Evolutionary conservation across 352 stramenopile genomes (phyloP), one percentile per base, ranked within the genome.

Genomic region (Phytophthora sp.): DNA sequence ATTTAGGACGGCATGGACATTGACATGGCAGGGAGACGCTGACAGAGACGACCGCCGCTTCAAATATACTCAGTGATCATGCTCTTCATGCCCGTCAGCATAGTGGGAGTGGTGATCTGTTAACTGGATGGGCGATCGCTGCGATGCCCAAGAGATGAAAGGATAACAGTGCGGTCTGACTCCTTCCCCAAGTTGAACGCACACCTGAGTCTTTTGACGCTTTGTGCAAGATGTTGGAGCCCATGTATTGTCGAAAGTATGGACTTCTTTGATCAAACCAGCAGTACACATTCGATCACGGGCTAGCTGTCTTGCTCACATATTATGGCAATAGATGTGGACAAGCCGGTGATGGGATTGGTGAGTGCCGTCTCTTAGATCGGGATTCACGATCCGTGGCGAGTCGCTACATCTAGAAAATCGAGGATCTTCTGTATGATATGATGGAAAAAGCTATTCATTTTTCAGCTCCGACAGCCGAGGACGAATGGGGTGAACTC

Each of bases 311-410:
- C 2, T n/a, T 65, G 5, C 18, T 65, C 4, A 57, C 57, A 12
- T 65, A 65, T 15, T 65, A 65, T 38, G 56, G 57, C 5, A 65
- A 65, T 35, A 46, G 46, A 8, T 57, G 45, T 30, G 57, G 57
- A 1, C 45, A 57, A 57, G 57, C 42, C 15, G 57, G 45, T 11
- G 57, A 65, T n/a, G 45, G 57, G 4, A 65, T 57, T 30, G 57
- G 45, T 45, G 57, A n/a, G 54, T 0, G 39, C 39, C n/a, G 54
- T 41, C 3, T 24, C 15, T 9, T 30, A 61, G 31, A 29, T 61
- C 16, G 54, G 41, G 4, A 61, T 61, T 53, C 54, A 33, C 16
- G 16, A 23, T 23, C 36, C 5, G 36, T n/a, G n/a, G n/a, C n/a
- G n/a, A n/a, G n/a, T n/a, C n/a, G n/a, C n/a, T 65, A 57, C 26